Evolutionary conservation across 2,329 filamentous ascomycete genomes (phyloP).

Genomic region (Biscogniauxia mediterranea): DNA sequence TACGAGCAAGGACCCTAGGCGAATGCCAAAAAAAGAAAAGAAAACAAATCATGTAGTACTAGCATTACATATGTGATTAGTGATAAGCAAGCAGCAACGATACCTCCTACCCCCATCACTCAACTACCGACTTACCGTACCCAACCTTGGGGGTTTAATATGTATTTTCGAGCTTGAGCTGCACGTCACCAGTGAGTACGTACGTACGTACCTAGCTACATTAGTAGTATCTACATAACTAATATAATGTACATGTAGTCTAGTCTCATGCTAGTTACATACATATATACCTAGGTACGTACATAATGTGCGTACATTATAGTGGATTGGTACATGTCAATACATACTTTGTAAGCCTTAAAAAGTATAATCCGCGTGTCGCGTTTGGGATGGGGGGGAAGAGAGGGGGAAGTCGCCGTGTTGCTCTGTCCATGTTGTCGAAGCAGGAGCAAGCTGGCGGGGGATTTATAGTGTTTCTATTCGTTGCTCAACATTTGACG

Average conservation of each 20-base stretch:
- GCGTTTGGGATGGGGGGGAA: neutral
- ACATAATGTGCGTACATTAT: neutral
- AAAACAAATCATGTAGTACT: neutral
- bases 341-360: neutral
- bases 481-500: neutral
- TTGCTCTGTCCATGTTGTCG: neutral
- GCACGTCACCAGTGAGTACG: neutral
- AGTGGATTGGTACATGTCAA: neutral
- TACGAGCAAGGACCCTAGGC: too few species aligned
- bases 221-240: too few species aligned
- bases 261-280: neutral
- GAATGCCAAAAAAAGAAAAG: too few species aligned
- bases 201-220: neutral
- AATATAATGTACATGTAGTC: too few species aligned
- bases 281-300: neutral
- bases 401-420: neutral
- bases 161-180: neutral
- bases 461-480: neutral
- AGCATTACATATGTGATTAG: neutral
- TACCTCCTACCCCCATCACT: neutral
- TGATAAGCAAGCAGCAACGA: neutral
- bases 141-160: neutral
- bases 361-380: neutral
- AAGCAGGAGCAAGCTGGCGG: neutral
- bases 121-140: too few species aligned